Evolutionary conservation across 345 rosid species (phyloP), one percentile per base, ranked within the genome.

Genomic region (Atalantia buxifolia): DNA sequence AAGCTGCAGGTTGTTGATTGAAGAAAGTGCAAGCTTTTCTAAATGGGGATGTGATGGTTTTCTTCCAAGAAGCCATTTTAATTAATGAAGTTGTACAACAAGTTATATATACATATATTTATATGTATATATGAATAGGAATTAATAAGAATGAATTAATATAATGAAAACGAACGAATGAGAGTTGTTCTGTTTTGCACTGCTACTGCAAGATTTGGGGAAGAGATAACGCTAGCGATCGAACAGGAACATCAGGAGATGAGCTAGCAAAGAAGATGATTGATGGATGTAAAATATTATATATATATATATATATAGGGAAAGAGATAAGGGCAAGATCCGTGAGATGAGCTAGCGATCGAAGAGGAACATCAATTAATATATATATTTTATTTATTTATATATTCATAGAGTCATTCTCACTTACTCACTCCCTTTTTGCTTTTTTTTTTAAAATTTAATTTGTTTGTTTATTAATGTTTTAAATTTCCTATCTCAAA

Each of bases 1-100:
- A 35, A 50, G n/a, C 65, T 22, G 77, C 73, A 8, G 76, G 86
- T 36, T 86, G 90, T 62, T 87, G 94, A 77, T 88, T 88, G 93
- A 94, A 94, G 88, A 90, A 91, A 82, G 93, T 90, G 78, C 92
- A 85, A 9, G 94, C 98, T 76, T 92, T 94, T 80, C 74, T 89
- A 86, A 94, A 94, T 9, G 95, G 98, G 36, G 94, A 77, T 19
- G 90, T 77, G 40, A 93, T 92, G 76, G 94, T 89, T 83, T 93
- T 90, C 84, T 90, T 92, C 96, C 96, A 92, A 6, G 96, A 92
- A 76, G 90, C 81, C 98, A 93, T 93, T 69, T 66, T 7, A 18
- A 45, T 45, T 45, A 45, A 45, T 45, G 3, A 45, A 25, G 50
- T 18, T 40, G 75, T 42, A 45, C 48, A 53, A 53, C 4, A 13